phyloP scores from a whole-genome alignment of 2,329 filamentous ascomycete species.

The Apiospora phragmitis region DNA sequence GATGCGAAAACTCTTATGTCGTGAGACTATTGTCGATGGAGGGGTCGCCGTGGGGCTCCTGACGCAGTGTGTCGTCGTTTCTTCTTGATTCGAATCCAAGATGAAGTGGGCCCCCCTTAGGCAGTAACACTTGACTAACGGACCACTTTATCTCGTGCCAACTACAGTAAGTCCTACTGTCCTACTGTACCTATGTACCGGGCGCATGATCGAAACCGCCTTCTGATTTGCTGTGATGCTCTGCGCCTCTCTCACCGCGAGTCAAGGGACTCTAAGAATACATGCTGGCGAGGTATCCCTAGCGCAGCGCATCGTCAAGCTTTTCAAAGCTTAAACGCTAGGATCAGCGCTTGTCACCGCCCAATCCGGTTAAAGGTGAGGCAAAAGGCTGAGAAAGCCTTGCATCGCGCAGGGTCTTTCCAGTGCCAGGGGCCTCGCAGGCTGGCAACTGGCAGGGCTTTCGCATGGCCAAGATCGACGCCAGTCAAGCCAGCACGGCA shows the following conservation, averaged over 20 bases:
- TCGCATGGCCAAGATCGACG: neutral
- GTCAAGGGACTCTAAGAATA: neutral
- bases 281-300: neutral
- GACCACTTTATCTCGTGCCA: neutral
- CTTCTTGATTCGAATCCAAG: neutral
- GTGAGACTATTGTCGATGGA: neutral
- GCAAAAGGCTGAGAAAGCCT: constrained; percentile 10
- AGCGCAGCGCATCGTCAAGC: neutral
- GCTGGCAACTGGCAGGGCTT: neutral
- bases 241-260: neutral
- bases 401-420: neutral
- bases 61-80: constrained; percentile 10
- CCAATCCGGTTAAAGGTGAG: constrained; percentile 2
- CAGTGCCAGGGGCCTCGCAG: neutral
- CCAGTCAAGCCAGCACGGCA: neutral
- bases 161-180: neutral
- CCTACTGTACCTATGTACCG: too few relatives aligned
- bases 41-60: constrained; percentile 7
- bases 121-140: constrained; percentile 7
- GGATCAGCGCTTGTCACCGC: neutral
- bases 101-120: neutral
- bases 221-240: neutral
- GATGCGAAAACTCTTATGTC: neutral
- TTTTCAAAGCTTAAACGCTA: constrained; percentile 7
- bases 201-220: neutral